These are phyloP conservation scores for Termitomyces heimii DNA, from an alignment of 768 basidiomycete species.

Conservation along the genomic window DNA sequence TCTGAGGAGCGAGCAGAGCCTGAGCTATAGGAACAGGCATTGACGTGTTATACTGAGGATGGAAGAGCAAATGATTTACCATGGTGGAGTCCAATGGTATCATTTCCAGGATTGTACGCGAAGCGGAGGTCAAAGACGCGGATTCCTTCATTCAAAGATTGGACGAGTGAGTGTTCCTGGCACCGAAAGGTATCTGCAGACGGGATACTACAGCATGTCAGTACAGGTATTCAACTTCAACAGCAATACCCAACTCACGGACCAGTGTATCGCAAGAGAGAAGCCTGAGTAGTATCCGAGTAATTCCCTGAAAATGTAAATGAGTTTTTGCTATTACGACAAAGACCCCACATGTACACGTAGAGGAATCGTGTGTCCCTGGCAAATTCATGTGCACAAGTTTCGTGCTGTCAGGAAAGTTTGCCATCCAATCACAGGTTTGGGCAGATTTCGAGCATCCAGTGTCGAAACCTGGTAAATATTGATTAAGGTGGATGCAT, in stretches of 20 bases:
- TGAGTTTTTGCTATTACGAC: neutral
- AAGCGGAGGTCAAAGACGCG: slow-evolving; percentile 44
- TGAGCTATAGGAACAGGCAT: slow-evolving; percentile 17
- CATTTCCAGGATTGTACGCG: slow-evolving; percentile 45
- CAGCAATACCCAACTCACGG: slow-evolving; percentile 23
- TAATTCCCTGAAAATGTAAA: slow-evolving; percentile 33
- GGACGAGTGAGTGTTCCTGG: slow-evolving; percentile 39
- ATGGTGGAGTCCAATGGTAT: slow-evolving; percentile 45
- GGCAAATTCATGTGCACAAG: slow-evolving; percentile 47
- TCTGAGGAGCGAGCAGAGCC: slow-evolving; percentile 38
- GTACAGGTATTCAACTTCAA: neutral
- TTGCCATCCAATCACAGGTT: slow-evolving; percentile 43
- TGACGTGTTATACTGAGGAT: neutral
- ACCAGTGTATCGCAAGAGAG: slow-evolving; percentile 37
- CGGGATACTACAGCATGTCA: slow-evolving; percentile 21
- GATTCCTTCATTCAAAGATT: slow-evolving; percentile 41
- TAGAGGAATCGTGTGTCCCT: slow-evolving; percentile 45
- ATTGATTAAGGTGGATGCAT: neutral
- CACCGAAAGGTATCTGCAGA: slow-evolving; percentile 30
- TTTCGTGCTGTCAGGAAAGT: slow-evolving; percentile 32
- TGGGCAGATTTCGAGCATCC: slow-evolving; percentile 25
- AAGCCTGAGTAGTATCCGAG: slow-evolving; percentile 32
- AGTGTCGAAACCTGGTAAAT: slow-evolving; percentile 25
- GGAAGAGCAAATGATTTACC: slow-evolving; percentile 20
- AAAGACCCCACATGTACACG: slow-evolving; percentile 24